phyloP scores from a whole-genome alignment of 805 yeast genomes.

The Zygosaccharomyces pseudorouxii region DNA sequence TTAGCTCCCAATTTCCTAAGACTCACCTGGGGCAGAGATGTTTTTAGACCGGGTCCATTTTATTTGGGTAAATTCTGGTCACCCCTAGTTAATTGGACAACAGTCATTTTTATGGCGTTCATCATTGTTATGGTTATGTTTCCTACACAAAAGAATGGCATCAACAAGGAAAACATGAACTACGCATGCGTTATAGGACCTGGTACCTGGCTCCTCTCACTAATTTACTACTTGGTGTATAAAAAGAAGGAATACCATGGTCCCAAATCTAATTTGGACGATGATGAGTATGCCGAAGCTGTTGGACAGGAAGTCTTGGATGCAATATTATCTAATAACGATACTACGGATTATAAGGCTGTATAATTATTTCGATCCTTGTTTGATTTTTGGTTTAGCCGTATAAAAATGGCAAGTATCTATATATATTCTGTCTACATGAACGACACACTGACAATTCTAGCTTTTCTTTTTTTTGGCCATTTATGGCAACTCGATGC shows the following conservation, averaged over 20 bases:
- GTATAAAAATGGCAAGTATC: not conserved
- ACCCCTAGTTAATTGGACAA: constrained; percentile 41
- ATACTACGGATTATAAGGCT: not conserved
- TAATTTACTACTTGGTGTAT: constrained; percentile 45
- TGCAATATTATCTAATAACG: constrained; percentile 8
- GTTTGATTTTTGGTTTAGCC: not conserved
- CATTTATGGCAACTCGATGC: not conserved
- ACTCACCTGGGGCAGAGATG: constrained; percentile 44
- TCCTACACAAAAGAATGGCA: constrained; percentile 42
- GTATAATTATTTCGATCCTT: not conserved
- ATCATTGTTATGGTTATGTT: constrained; percentile 54
- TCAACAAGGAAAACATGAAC: constrained; percentile 51
- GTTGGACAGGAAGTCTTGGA: constrained; percentile 17
- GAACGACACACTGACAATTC: not conserved
- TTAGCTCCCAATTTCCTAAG: constrained; percentile 53
- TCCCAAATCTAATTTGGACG: constrained; percentile 38
- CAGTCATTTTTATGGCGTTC: constrained; percentile 46
- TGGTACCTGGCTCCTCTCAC: constrained; percentile 51
- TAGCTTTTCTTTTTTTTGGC: not conserved
- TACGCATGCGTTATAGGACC: constrained; percentile 59
- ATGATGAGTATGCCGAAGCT: constrained; percentile 25
- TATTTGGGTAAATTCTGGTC: constrained; percentile 48
- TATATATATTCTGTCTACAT: not conserved
- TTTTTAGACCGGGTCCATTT: constrained; percentile 59
- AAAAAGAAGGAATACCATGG: constrained; percentile 54